Conservation (phyloP, 129 eudicot genomes). For the carrot (Daucus carota) region DNA sequence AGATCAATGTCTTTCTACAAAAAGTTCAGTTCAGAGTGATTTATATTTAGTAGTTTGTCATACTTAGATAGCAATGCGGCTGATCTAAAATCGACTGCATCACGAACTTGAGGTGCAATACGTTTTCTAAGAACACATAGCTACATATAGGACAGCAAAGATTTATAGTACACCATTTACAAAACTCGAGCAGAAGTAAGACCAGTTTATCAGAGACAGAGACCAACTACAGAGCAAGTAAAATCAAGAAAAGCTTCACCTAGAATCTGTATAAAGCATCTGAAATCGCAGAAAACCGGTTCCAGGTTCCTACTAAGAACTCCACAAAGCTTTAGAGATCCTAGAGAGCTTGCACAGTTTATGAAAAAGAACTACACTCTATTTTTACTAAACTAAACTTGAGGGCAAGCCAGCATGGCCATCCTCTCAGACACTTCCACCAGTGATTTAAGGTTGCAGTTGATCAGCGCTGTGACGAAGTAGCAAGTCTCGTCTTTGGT, state of each 20-base stretch:
- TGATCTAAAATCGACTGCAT: no score
- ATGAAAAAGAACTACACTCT: neutral
- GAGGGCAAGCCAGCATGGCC: slow-evolving; percentile 30
- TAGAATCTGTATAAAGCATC: neutral
- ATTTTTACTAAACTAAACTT: slow-evolving; percentile 12
- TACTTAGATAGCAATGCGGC: no score
- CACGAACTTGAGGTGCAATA: no score
- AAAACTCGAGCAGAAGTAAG: neutral
- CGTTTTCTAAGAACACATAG: no score
- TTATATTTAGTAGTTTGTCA: no score
- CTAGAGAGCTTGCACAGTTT: neutral
- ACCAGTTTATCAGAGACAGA: neutral
- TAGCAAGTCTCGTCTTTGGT: slow-evolving; percentile 65
- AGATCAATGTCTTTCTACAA: neutral
- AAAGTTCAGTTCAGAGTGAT: no score
- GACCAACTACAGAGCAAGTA: neutral
- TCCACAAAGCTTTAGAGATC: neutral
- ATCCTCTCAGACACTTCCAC: slow-evolving; percentile 57
- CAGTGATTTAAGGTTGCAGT: slow-evolving; percentile 60
- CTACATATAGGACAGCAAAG: neutral
- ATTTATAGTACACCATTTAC: neutral
- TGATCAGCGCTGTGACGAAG: slow-evolving; percentile 59
- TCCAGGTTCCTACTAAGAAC: neutral
- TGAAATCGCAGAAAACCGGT: neutral
- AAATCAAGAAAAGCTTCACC: slow-evolving; percentile 2